phyloP scores from a whole-genome alignment of 2,329 filamentous ascomycete genomes.

The Thielaviopsis ethacetica region DNA sequence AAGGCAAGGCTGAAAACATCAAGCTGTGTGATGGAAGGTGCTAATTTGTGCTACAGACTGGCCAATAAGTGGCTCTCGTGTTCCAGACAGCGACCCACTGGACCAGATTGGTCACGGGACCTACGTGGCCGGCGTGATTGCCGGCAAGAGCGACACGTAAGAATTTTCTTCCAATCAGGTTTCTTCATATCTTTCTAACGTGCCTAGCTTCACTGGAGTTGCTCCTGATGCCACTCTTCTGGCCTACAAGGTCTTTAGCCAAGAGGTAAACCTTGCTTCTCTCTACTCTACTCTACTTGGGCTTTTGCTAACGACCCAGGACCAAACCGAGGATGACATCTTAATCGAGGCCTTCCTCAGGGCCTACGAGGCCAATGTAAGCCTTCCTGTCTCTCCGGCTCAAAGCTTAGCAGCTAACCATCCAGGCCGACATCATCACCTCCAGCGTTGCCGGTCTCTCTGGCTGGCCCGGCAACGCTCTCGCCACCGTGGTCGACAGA shows the following conservation, averaged over 20 bases:
- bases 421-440: conserved; percentile 24
- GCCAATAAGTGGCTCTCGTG: background rate
- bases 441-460: conserved; percentile 23
- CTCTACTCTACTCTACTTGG: too few species aligned
- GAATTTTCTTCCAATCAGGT: background rate
- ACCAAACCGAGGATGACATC: conserved; percentile 14
- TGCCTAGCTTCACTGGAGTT: conserved; percentile 12
- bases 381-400: background rate
- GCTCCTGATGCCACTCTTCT: conserved; percentile 14
- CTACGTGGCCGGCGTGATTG: conserved; percentile 19
- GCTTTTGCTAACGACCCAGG: background rate
- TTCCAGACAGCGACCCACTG: conserved; percentile 1
- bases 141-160: conserved; percentile 1
- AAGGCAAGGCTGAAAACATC: background rate
- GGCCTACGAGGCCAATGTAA: conserved; percentile 16
- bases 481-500: conserved; percentile 24
- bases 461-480: conserved; percentile 26
- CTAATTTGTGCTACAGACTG: background rate
- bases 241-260: conserved; percentile 7
- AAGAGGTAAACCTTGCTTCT: conserved; percentile 1
- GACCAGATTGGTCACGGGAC: conserved; percentile 19
- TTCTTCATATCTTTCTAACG: background rate
- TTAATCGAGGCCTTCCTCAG: conserved; percentile 21
- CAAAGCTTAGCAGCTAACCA: background rate
- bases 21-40: background rate